phyloP scores from a whole-genome alignment of 768 basidiomycete genomes.

The Cystofilobasidium ferigula region DNA sequence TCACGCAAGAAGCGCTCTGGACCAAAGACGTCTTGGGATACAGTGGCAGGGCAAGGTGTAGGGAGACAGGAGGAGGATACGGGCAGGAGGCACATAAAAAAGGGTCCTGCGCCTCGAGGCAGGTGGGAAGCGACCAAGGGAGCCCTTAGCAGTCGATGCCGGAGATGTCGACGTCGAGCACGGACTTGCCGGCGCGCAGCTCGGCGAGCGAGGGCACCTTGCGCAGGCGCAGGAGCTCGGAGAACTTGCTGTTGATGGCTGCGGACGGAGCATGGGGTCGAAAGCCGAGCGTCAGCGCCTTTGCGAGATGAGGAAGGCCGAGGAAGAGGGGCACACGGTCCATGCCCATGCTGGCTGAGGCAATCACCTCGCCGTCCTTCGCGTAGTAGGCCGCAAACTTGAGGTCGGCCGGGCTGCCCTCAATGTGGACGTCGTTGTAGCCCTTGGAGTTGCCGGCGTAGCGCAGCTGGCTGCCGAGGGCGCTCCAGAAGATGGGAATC shows the following conservation, averaged over 20 bases:
- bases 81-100: no score
- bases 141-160: background rate
- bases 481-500: constrained; percentile 81
- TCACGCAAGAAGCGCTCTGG: no score
- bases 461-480: constrained; percentile 74
- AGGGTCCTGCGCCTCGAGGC: background rate
- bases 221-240: constrained; percentile 64
- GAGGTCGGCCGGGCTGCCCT: constrained; percentile 61
- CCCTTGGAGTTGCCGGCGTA: constrained; percentile 61
- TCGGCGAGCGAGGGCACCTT: constrained; percentile 70
- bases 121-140: background rate
- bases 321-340: constrained; percentile 40
- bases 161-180: constrained; percentile 1
- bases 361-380: constrained; percentile 36
- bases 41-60: no score
- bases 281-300: background rate
- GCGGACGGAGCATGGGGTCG: constrained; percentile 32
- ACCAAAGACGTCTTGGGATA: no score
- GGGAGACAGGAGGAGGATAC: no score
- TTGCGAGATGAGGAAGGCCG: background rate
- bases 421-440: constrained; percentile 66
- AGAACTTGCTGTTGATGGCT: constrained; percentile 63
- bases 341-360: constrained; percentile 48
- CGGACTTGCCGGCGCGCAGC: constrained; percentile 55
- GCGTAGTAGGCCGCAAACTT: constrained; percentile 45